A percentile compares a stretch with the other conserved stretches of the same genome.
Evolutionary conservation across 257 asterid species (phyloP).

Genomic region (Solanum virginianum): DNA sequence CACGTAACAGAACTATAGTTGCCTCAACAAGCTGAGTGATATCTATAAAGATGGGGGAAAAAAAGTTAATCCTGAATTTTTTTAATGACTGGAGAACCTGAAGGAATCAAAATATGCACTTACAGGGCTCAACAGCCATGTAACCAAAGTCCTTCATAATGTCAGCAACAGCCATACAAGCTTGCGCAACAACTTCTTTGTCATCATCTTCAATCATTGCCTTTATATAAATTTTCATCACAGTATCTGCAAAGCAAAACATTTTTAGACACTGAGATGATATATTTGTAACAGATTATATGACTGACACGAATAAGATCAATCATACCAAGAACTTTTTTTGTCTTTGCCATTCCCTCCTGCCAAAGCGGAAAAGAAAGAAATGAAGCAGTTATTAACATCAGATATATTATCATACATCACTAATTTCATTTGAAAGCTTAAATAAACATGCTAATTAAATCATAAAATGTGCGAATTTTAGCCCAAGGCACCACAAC

Average conservation of each 20-base stretch:
- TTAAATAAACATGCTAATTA: not conserved
- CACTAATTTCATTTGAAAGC: not conserved
- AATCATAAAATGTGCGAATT: not conserved
- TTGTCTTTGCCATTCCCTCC: slow-evolving; percentile 71
- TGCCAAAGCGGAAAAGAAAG: slow-evolving; percentile 14
- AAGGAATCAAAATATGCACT: slow-evolving; percentile 20
- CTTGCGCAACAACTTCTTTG: slow-evolving; percentile 97
- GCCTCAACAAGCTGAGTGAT: slow-evolving; percentile 64
- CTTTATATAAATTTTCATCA: slow-evolving; percentile 72
- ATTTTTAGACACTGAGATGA: not conserved
- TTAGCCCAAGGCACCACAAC: not conserved
- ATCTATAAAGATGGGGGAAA: slow-evolving; percentile 21
- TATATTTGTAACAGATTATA: not conserved
- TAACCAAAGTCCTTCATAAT: slow-evolving; percentile 74
- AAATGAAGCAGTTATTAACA: not conserved
- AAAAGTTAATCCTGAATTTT: not conserved
- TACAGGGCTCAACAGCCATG: slow-evolving; percentile 83
- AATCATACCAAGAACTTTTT: slow-evolving; percentile 73
- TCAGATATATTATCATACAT: not conserved
- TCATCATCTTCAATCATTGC: slow-evolving; percentile 91
- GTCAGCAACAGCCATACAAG: slow-evolving; percentile 81
- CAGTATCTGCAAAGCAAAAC: slow-evolving; percentile 38
- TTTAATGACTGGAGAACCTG: not conserved
- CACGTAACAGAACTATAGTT: slow-evolving; percentile 63
- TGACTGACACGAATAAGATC: not conserved